A percentile compares a stretch with the other conserved stretches of the same genome.
These are phyloP conservation scores for Melanomma pulvis-pyrius DNA, from an alignment of 495 filamentous ascomycete species.

Conservation along the genomic window DNA sequence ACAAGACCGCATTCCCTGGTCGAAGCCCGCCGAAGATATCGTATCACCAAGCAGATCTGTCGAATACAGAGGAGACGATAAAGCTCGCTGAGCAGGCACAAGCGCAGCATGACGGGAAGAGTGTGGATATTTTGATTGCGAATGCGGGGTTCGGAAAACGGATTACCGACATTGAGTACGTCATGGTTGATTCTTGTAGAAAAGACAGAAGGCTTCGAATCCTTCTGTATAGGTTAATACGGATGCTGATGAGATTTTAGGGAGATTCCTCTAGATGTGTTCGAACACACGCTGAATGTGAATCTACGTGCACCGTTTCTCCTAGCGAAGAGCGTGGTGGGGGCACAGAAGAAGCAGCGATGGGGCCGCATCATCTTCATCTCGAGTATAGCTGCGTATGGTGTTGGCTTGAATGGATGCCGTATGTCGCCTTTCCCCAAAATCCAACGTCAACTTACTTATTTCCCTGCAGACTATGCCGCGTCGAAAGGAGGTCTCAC, in stretches of 20 bases:
- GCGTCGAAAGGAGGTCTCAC: conserved; percentile 66
- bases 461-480: conserved; percentile 57
- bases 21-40: conserved; percentile 51
- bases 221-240: neutral
- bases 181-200: neutral
- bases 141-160: conserved; percentile 50
- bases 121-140: conserved; percentile 65
- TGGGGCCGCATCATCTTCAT: conserved; percentile 73
- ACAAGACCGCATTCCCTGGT: conserved; percentile 1
- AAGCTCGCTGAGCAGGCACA: conserved; percentile 57
- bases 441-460: neutral
- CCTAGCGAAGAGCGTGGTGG: conserved; percentile 64
- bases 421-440: conserved; percentile 46
- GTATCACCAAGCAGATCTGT: conserved; percentile 61
- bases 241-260: conserved; percentile 21
- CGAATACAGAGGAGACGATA: conserved; percentile 54
- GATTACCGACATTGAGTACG: conserved; percentile 28
- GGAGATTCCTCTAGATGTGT: conserved; percentile 63
- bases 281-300: conserved; percentile 66
- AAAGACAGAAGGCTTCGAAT: neutral
- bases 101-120: conserved; percentile 52
- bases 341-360: conserved; percentile 61
- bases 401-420: conserved; percentile 68
- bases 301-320: conserved; percentile 70
- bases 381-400: conserved; percentile 67